phyloP scores from a whole-genome alignment of 2,329 filamentous ascomycete genomes.

The Ophiostoma triangulosporum region DNA sequence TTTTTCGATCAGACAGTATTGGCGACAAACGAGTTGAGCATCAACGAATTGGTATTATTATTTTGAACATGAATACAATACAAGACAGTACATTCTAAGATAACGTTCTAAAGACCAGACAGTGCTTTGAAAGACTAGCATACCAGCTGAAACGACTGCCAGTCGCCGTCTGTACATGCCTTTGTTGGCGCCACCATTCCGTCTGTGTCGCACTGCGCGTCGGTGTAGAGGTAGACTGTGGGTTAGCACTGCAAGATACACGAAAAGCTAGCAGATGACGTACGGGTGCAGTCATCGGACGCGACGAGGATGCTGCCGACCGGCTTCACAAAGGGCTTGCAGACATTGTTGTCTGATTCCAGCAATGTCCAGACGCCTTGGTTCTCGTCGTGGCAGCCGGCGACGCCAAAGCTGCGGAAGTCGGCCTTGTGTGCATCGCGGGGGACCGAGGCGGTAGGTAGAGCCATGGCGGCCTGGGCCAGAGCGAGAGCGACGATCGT shows the following conservation, averaged over 20 bases:
- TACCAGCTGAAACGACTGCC: constrained; percentile 12
- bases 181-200: not conserved
- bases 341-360: constrained; percentile 5
- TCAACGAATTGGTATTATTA: no score
- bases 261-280: no score
- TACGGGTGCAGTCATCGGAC: constrained; percentile 10
- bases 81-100: no score
- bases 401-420: constrained; percentile 13
- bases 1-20: no score
- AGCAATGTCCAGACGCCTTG: constrained; percentile 14
- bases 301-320: constrained; percentile 9
- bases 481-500: not conserved
- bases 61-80: no score
- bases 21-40: no score
- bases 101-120: no score
- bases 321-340: constrained; percentile 6
- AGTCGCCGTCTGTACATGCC: constrained; percentile 10
- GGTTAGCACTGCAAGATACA: not conserved
- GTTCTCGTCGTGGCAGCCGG: constrained; percentile 12
- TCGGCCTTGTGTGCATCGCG: constrained; percentile 9
- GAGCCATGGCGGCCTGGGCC: not conserved
- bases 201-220: constrained; percentile 2
- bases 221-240: constrained; percentile 4
- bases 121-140: no score
- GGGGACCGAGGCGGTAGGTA: not conserved